A percentile compares a stretch with the other conserved stretches of the same genome.
Evolutionary conservation across 176 grass and related monocot species (phyloP).

Genomic region (Aegilops speltoides): DNA sequence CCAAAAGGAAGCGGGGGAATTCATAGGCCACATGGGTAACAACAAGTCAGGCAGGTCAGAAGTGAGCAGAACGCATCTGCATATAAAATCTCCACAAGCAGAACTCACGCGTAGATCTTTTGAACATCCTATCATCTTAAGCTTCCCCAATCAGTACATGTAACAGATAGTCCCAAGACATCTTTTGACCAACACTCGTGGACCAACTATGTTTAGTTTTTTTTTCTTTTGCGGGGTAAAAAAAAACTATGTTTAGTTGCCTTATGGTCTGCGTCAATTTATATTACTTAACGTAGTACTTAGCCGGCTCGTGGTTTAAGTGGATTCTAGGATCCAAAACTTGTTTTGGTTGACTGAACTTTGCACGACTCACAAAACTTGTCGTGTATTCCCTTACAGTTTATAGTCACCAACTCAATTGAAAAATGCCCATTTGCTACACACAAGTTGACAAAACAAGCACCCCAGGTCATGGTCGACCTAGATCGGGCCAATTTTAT

Average conservation of each 20-base stretch:
- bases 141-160: too few relatives aligned
- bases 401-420: too few relatives aligned
- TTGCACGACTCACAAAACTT: background rate
- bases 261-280: background rate
- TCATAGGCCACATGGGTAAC: background rate
- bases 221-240: too few relatives aligned
- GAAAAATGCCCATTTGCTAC: too few relatives aligned
- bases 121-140: too few relatives aligned
- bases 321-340: background rate
- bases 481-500: too few relatives aligned
- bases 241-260: background rate
- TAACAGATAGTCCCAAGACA: background rate
- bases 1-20: background rate
- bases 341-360: background rate
- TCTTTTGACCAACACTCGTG: background rate
- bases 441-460: too few relatives aligned
- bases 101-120: too few relatives aligned
- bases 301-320: background rate
- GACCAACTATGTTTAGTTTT: background rate
- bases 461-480: too few relatives aligned
- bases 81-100: too few relatives aligned
- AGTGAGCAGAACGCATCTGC: too few relatives aligned
- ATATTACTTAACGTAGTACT: background rate
- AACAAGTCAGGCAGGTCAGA: background rate
- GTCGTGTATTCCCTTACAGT: too few relatives aligned